Conservation (phyloP, 2,329 filamentous ascomycete species). For the Metarhizium sp. region DNA sequence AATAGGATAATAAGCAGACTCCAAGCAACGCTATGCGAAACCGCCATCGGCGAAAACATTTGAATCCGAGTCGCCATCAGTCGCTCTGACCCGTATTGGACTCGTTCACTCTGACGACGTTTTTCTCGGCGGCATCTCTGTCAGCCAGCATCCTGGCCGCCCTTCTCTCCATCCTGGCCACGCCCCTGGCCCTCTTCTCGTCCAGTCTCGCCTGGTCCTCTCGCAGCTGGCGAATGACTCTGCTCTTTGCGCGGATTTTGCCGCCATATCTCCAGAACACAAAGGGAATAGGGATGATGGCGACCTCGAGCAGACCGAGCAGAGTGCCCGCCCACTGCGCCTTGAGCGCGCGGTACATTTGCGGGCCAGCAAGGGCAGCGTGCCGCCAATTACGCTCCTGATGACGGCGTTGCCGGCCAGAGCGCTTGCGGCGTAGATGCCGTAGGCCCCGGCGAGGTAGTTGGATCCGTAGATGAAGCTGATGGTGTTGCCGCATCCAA, state of each 20-base stretch:
- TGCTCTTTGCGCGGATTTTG: conserved; percentile 41
- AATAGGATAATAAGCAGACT: too few species aligned
- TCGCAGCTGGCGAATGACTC: conserved; percentile 33
- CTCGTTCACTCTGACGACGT: too few species aligned
- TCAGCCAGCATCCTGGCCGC: neutral
- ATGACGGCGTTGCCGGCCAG: conserved; percentile 72
- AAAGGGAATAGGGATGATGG: conserved; percentile 70
- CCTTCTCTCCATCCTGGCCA: conserved; percentile 12
- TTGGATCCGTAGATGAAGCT: conserved; percentile 78
- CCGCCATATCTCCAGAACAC: conserved; percentile 61
- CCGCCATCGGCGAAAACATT: too few species aligned
- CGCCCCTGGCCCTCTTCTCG: conserved; percentile 20
- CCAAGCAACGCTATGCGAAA: too few species aligned
- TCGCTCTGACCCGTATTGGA: too few species aligned
- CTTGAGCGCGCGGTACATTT: conserved; percentile 60
- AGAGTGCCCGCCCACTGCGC: conserved; percentile 74
- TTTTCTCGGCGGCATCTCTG: too few species aligned
- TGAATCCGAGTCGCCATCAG: too few species aligned
- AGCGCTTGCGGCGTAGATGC: conserved; percentile 73
- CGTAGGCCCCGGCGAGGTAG: conserved; percentile 71
- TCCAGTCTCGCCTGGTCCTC: conserved; percentile 32
- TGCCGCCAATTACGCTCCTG: conserved; percentile 64
- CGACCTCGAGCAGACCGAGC: conserved; percentile 62
- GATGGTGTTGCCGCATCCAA: conserved; percentile 66
- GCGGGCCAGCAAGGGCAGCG: conserved; percentile 66